Evolutionary conservation across 805 yeast species (phyloP), one percentile per base, ranked within the genome.

Genomic region (Barnettozyma populi): DNA sequence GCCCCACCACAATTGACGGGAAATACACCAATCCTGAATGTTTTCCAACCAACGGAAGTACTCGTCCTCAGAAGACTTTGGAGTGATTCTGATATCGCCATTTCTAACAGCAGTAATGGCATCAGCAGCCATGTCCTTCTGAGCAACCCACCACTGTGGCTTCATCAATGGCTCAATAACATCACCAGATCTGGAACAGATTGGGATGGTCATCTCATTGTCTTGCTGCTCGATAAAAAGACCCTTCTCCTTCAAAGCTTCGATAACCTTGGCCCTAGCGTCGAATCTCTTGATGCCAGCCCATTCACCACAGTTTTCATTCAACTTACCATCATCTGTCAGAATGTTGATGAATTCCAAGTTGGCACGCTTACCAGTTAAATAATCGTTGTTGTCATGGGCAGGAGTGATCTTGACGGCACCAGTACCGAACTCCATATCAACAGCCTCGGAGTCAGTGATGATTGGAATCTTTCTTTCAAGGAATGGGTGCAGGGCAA

Each of bases 121-220:
- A 51, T 78, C 89, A 55, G 76, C 73, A 45, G 98, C 99, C 86
- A 89, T 86, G 48, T 82, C 86, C 60, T 76, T 76, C 72, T 90
- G 97, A 52, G 87, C 73, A 56, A 94, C 97, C 97, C 97, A 94
- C 99, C 99, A 94, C 74, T 94, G 99, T 52, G 99, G 99, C 73
- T 94, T 94, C 72, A 94, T 76, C 63, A 88, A 74, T 46, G 99
- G 99, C 74, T 94, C 99, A 62, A 94, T 90, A 54, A 94, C 75
- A 70, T 94, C 99, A 57, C 97, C 97, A 25, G 97, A 89, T 79
- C 97, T 86, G 37, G 94, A 87, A 72, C 99, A 94, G 45, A 79
- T 70, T 57, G 99, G 99, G 53, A 94, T 81, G 21, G 90, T 78
- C 99, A 94, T 94, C 69, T 94, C 96, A 65, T 94, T 92, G 67